Evolutionary conservation across 1,284 basidiomycete genomes (phyloP).

Genomic region (Flammula alnicola): DNA sequence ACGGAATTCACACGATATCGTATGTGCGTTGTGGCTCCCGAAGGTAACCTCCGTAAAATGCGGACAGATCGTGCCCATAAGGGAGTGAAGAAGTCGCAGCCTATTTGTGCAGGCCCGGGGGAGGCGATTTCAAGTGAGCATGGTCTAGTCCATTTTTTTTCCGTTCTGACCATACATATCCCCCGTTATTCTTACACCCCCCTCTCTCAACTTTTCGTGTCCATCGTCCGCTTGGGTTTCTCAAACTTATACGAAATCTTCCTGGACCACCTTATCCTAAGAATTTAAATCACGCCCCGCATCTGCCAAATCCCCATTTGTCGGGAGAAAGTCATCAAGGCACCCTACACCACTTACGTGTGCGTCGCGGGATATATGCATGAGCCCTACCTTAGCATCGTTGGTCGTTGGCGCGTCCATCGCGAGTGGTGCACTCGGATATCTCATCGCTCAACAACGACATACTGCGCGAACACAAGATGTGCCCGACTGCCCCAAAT

Average conservation of each 20-base stretch:
- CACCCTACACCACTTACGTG: neutral
- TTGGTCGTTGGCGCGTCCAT: constrained; percentile 14
- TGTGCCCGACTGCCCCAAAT: constrained; percentile 8
- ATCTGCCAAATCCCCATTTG: neutral
- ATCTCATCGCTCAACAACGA: constrained; percentile 6
- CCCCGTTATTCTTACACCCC: neutral
- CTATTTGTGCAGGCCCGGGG: constrained; percentile 11
- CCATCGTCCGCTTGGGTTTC: neutral
- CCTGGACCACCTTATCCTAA: neutral
- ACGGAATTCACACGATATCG: neutral
- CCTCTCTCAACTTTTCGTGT: neutral
- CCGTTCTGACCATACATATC: constrained; percentile 4
- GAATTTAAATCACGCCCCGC: neutral
- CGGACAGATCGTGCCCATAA: neutral
- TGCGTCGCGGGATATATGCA: constrained; percentile 1
- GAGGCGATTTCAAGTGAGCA: neutral
- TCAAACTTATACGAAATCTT: neutral
- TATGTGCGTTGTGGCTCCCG: neutral
- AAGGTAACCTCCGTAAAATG: neutral
- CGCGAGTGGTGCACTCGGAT: constrained; percentile 13
- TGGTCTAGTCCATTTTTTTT: neutral
- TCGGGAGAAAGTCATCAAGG: neutral
- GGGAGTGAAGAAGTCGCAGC: neutral
- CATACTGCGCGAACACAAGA: neutral
- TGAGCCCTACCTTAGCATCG: too few relatives aligned